Evolutionary conservation across 106 monocot genomes (phyloP), one percentile per base, ranked within the genome.

Genomic region (Amphibolis antarctica): DNA sequence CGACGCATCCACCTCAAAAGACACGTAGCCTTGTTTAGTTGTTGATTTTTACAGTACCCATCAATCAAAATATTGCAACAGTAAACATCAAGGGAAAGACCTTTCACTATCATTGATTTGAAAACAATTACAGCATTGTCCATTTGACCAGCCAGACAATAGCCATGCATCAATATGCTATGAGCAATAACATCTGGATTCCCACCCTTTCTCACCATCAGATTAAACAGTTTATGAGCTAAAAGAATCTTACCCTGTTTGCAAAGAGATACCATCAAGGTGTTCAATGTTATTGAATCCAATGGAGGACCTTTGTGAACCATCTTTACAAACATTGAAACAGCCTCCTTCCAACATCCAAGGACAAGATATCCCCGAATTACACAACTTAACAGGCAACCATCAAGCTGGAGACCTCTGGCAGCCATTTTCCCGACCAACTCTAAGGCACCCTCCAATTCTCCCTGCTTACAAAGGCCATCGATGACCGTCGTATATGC

Each of bases 221-320:
- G 13, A 67, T 67, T 46, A 24, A 77, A 62, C 28, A 72, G 15
- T 51, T 67, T 55, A 20, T 46, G 78, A 31, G 78, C 71, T 49
- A 72, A 67, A n/a, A 29, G 14, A 28, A 61, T 55, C 26, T 29
- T 63, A 9, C 60, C 61, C 36, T 28, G 20, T 59, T 62, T 62
- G 59, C 66, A 66, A 21, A 71, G 62, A 62, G 59, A 53, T 42
- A 53, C 22, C 46, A 77, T 52, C 71, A 77, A 46, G 7, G 52
- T 77, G 51, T 31, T 67, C 20, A 66, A 46, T 24, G 77, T 77
- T 9, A 62, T 27, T 12, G 30, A 45, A 60, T 62, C 36, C 1
- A 66, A 60, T n/a, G 56, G 24, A 45, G 46, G 27, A 20, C 64
- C 30, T 6, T 45, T 1, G 10, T n/a, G 4, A 20, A 72, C 28